Base-by-base conservation (phyloP, 148 eudicot species). In the Polygonum aviculare region DNA sequence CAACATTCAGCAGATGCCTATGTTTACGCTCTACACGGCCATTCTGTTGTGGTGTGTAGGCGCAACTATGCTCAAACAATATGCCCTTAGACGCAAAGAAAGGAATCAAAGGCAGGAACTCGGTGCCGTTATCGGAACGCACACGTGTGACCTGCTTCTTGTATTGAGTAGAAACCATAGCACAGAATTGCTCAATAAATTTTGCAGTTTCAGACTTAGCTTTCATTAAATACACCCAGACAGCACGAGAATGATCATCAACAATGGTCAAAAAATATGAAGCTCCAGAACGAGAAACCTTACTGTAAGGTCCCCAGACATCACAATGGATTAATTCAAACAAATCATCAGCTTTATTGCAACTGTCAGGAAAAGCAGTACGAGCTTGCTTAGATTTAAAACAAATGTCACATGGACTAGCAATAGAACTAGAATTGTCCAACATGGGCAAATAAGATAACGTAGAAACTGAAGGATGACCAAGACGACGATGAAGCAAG, bases 181-280 rank as follows among this genome's bases (percentile, higher is more conserved):
- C 31, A 26, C 31, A 26, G 1, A 26, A 26, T 26, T 26, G 31
- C 31, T 26, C 31, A 26, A 26, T 1, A 26, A 26, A 26, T 26
- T 26, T 26, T 26, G 31, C 31, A 26, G 31, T 26, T 26, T 26
- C 31, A 26, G 31, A 26, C 31, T 26, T 26, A 26, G 31, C 31
- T 26, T 26, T 26, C 31, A 26, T 26, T 26, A 26, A 26, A 26
- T 26, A 26, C 31, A 26, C 31, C 31, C 63, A 78, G 0, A 74
- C 19, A 8, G 35, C 3, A 5, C 77, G 19, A 12, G 77, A 78
- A 31, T 33, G 47, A 63, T 74, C 77, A 80, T 74, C 81, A 63
- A 18, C 75, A 5, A 41, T n/a, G 1, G 33, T 73, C 0, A 45
- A 12, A 73, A 73, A 73, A 47, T 47, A 73, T 1, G 9, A 26